Evolutionary conservation across 805 yeast genomes (phyloP).

Genomic region (Saccharomycopsis sp.): DNA sequence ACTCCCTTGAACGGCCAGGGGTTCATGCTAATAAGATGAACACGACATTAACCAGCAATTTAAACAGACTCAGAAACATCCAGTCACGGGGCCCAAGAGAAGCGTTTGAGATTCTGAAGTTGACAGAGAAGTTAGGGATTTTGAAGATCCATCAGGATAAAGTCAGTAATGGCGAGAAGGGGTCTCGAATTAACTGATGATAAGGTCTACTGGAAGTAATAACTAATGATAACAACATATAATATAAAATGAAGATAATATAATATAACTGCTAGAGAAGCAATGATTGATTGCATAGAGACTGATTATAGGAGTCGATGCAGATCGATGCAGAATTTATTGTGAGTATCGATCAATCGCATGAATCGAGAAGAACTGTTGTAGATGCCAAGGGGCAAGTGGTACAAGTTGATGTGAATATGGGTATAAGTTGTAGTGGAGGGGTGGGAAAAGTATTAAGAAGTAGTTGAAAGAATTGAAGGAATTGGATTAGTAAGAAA

Average conservation of each 20-base stretch:
- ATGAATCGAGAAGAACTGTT: background rate
- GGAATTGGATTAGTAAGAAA: background rate
- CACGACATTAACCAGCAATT: background rate
- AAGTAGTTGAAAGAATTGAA: background rate
- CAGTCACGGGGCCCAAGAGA: background rate
- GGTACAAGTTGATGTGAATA: too few relatives aligned
- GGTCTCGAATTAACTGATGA: background rate
- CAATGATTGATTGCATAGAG: too few relatives aligned
- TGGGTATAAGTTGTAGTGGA: too few relatives aligned
- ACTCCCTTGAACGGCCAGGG: background rate
- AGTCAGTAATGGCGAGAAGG: background rate
- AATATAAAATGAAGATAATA: background rate
- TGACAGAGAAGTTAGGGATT: conserved; percentile 1
- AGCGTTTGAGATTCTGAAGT: background rate
- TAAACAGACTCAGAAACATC: background rate
- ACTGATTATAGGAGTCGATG: background rate
- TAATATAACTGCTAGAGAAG: background rate
- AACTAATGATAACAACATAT: too few relatives aligned
- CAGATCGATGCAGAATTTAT: background rate
- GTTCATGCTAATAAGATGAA: background rate
- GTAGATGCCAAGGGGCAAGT: too few relatives aligned
- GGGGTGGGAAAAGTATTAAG: too few relatives aligned
- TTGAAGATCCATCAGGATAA: background rate
- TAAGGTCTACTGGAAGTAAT: too few relatives aligned
- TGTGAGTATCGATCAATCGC: background rate